Evolutionary conservation across 148 eudicot species (phyloP), one percentile per base, ranked within the genome.

Genomic region (Silene uniflora): DNA sequence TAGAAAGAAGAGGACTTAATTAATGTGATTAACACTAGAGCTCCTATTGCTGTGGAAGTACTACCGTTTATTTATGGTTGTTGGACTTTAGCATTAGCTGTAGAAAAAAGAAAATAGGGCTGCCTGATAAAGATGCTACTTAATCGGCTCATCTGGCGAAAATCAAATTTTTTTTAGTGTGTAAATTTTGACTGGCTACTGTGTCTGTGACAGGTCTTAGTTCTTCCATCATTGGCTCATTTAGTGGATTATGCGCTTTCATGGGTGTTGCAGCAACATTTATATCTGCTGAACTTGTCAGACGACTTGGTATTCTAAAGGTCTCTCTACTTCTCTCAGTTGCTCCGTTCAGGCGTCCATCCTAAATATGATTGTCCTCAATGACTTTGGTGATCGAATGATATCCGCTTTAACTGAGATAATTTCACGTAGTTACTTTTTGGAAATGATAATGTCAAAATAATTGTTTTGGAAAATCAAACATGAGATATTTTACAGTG

Each of bases 191-290:
- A 71, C 21, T 54, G 17, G 42, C 44, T 52, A 42, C 35, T n/a
- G 56, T 52, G 56, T 52, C 56, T 52, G 32, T 80, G 49, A 52
- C 90, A 93, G 98, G 97, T 88, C 84, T 93, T 72, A 89, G 88
- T 83, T 86, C 98, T 55, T 90, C 91, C 42, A 78, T 91, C 46
- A 91, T 93, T 76, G 97, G 98, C 44, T 92, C 77, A 63, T 93
- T 93, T 81, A 91, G 98, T 82, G 97, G 95, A 78, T 84, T 90
- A 79, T 93, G 97, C 83, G 98, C 98, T 77, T 88, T 90, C 76
- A 90, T 93, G 97, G 98, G 98, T 52, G 91, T 93, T 67, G 93
- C 95, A 73, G 98, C 98, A 59, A 93, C 98, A 71, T 90, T 90
- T 83, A 64, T 93, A 67, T 93, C 98, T 72, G 91, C 97, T 75